Conservation (phyloP, 2,329 filamentous ascomycete species). For the Paecilomyces dactylethromorphus region DNA sequence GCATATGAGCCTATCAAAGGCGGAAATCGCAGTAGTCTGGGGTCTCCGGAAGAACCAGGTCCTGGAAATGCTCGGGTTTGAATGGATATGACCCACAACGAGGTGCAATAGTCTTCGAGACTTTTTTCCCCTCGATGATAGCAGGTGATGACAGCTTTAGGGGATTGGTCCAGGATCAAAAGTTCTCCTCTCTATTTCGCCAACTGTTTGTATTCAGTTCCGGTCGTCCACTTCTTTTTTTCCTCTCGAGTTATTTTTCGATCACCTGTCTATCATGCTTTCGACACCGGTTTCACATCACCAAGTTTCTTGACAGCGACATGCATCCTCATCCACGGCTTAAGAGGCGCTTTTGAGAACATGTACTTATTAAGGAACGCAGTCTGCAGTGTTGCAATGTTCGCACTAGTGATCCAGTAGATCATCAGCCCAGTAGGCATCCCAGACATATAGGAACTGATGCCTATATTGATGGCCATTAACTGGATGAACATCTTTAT, state of each 20-base stretch:
- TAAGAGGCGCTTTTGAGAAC: conserved; percentile 24
- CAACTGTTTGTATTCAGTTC: not conserved
- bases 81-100: not conserved
- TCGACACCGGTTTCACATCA: conserved; percentile 5
- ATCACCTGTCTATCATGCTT: not conserved
- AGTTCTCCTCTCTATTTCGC: not conserved
- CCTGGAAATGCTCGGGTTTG: not conserved
- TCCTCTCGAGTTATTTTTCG: not conserved
- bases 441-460: conserved; percentile 20
- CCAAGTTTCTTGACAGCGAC: conserved; percentile 7
- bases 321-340: conserved; percentile 28
- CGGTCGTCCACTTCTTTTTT: not conserved
- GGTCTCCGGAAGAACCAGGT: not conserved
- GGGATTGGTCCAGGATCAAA: not conserved
- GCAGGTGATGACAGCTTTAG: not conserved
- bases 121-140: not conserved
- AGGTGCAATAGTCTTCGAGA: not conserved
- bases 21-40: conserved; percentile 3
- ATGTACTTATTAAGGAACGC: conserved; percentile 33
- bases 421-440: conserved; percentile 42
- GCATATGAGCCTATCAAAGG: conserved; percentile 6
- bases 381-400: conserved; percentile 35
- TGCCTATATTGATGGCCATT: conserved; percentile 34
- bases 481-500: conserved; percentile 27
- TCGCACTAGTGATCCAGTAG: conserved; percentile 45